Percentiles rank a stretch among this genome's conserved stretches.
phyloP scores from a whole-genome alignment of 768 basidiomycete species.

The Omphalotus guepiniiformis region DNA sequence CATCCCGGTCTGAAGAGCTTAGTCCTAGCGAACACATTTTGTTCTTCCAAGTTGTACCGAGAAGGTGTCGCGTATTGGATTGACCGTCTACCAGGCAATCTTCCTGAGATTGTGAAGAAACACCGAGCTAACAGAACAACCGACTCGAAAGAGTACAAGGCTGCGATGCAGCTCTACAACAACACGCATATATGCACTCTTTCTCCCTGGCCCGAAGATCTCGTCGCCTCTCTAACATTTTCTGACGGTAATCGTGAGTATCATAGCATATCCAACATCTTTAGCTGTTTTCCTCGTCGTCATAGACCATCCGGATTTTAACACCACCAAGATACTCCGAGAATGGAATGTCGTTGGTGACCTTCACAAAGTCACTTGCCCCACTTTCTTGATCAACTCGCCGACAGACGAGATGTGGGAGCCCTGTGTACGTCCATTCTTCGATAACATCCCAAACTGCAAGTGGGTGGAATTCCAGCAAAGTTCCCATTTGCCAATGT shows the following conservation, averaged over 20 bases:
- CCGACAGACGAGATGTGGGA: slow-evolving; percentile 4
- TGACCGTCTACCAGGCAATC: background rate
- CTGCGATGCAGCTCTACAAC: background rate
- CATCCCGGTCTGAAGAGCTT: background rate
- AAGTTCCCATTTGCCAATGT: background rate
- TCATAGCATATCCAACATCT: too few relatives aligned
- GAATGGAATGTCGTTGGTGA: background rate
- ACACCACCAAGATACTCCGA: background rate
- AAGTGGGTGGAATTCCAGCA: slow-evolving; percentile 2
- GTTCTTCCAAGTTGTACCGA: background rate
- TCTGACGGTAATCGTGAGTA: background rate
- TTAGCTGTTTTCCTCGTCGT: background rate
- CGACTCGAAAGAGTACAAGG: slow-evolving; percentile 1
- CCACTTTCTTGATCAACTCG: background rate
- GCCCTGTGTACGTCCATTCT: slow-evolving; percentile 3
- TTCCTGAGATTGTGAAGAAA: background rate
- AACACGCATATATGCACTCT: slow-evolving; percentile 1
- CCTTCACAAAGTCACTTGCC: background rate
- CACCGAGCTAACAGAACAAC: background rate
- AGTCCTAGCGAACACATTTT: background rate
- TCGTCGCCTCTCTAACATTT: background rate
- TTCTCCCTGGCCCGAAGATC: slow-evolving; percentile 1
- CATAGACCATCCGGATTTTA: background rate
- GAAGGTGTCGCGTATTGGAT: background rate
- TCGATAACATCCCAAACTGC: background rate